Conservation (phyloP, 1,284 basidiomycete genomes). For the Cystobasidium sp. region DNA sequence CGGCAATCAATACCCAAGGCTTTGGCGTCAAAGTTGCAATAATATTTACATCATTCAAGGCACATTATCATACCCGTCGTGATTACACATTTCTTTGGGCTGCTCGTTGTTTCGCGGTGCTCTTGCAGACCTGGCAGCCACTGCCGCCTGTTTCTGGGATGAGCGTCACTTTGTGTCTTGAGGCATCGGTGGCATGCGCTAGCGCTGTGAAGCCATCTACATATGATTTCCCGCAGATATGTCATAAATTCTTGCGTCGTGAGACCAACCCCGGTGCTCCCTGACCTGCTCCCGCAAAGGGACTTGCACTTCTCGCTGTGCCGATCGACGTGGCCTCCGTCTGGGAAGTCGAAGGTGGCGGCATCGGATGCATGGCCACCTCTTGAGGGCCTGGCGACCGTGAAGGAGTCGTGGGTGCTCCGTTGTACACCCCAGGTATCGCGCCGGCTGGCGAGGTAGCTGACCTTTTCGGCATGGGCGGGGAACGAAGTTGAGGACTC, state of each 20-base stretch:
- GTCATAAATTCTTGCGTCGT: constrained; percentile 19
- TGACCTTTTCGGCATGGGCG: constrained; percentile 38
- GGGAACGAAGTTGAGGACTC: constrained; percentile 24
- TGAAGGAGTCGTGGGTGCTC: constrained; percentile 8
- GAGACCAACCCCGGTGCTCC: constrained; percentile 24
- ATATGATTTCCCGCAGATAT: neutral
- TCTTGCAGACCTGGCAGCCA: too few relatives aligned
- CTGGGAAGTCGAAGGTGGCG: neutral
- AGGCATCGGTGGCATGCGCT: too few relatives aligned
- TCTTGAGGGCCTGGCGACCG: constrained; percentile 10
- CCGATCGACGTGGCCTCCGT: neutral
- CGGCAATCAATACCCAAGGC: neutral
- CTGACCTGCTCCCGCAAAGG: constrained; percentile 23
- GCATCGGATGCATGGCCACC: constrained; percentile 7
- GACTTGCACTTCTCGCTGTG: constrained; percentile 8
- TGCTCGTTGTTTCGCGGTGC: too few relatives aligned
- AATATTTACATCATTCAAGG: too few relatives aligned
- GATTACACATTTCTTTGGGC: too few relatives aligned
- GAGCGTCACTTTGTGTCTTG: too few relatives aligned
- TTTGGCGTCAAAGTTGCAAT: too few relatives aligned
- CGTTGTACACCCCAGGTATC: neutral
- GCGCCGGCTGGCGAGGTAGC: constrained; percentile 34
- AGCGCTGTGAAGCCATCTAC: too few relatives aligned
- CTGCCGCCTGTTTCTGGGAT: too few relatives aligned
- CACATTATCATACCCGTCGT: too few relatives aligned